Evolutionary conservation across 352 stramenopile species (phyloP).

Genomic region (Phytophthora brassicae): DNA sequence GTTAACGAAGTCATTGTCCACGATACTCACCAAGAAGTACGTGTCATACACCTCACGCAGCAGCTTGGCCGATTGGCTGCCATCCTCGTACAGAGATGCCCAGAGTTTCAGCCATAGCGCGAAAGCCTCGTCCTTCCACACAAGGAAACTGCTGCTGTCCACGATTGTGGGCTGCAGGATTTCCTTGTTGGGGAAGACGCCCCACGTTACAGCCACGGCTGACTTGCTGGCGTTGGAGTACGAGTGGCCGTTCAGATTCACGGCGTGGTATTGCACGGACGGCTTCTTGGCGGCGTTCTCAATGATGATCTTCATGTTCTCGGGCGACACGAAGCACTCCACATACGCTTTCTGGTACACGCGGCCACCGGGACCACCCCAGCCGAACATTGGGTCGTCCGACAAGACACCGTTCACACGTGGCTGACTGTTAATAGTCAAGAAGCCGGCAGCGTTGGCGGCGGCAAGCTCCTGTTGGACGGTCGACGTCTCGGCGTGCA

Average conservation of each 20-base stretch:
- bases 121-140: conserved; percentile 98
- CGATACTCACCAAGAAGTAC: conserved; percentile 98
- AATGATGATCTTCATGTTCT: conserved; percentile 91
- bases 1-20: conserved; percentile 97
- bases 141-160: conserved; percentile 95
- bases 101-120: conserved; percentile 95
- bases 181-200: conserved; percentile 96
- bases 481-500: conserved; percentile 94
- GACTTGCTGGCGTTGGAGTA: conserved; percentile 90
- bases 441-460: conserved; percentile 87
- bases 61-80: conserved; percentile 86
- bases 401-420: conserved; percentile 91
- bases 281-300: conserved; percentile 81
- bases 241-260: conserved; percentile 89
- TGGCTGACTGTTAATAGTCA: conserved; percentile 97
- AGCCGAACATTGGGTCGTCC: conserved; percentile 94
- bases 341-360: conserved; percentile 99
- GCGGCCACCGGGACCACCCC: conserved; percentile 93
- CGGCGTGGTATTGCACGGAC: conserved; percentile 90
- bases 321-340: conserved; percentile 97
- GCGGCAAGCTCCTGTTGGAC: conserved; percentile 79
- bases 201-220: conserved; percentile 97
- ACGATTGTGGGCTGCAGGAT: conserved; percentile 98
- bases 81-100: conserved; percentile 95
- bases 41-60: conserved; percentile 96